These are phyloP conservation scores for Pseudoscleropodium purum DNA, from an alignment of 225 moss, liverwort and hornwort species.

Conservation along the genomic window DNA sequence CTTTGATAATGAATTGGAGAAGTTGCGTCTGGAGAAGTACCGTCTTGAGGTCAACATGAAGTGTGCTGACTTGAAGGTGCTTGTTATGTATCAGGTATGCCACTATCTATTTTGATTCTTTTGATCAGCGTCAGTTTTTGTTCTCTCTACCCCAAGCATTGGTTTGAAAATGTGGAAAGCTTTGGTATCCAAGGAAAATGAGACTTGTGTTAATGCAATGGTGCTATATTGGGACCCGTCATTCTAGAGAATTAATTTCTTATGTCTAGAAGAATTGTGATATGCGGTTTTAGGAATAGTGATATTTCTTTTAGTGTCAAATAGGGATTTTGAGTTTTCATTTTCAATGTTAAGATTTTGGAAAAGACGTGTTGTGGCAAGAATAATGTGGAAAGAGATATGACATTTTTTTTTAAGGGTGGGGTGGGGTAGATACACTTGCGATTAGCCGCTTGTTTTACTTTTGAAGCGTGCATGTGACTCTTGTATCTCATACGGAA, in stretches of 20 bases:
- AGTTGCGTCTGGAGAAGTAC: slow-evolving; percentile 60
- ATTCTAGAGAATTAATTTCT: not conserved
- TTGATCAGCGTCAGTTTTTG: not conserved
- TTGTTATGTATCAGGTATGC: slow-evolving; percentile 68
- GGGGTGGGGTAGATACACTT: not conserved
- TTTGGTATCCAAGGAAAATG: not conserved
- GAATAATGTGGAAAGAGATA: not conserved
- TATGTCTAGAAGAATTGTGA: no score
- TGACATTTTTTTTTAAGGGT: no score
- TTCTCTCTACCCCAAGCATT: not conserved
- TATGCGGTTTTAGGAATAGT: not conserved
- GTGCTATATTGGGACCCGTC: not conserved
- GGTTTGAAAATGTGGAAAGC: not conserved
- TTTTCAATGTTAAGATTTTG: not conserved
- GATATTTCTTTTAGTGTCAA: not conserved
- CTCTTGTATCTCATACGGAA: not conserved
- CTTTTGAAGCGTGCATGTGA: not conserved
- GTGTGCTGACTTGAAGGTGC: slow-evolving; percentile 78
- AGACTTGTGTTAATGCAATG: not conserved
- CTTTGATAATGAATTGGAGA: slow-evolving; percentile 68
- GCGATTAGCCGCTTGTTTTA: not conserved
- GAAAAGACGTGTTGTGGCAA: not conserved
- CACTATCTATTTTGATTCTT: not conserved
- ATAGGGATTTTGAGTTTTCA: not conserved
- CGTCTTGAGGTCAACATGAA: slow-evolving; percentile 75